Evolutionary conservation across 2,329 filamentous ascomycete genomes (phyloP).

Genomic region (Stachybotrys chlorohalonatus): DNA sequence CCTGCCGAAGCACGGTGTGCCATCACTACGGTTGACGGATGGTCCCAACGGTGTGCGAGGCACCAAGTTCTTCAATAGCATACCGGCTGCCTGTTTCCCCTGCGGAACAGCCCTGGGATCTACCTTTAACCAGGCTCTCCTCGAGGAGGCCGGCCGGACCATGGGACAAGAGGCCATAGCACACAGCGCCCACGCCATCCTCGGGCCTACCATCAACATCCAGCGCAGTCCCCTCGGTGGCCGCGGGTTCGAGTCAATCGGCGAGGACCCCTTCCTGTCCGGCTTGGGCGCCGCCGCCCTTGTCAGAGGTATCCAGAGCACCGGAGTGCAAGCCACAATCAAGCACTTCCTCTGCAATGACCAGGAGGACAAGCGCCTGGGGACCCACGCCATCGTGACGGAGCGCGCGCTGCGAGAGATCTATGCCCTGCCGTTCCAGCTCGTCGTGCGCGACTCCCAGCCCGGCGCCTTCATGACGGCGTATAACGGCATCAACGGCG

Average conservation of each 20-base stretch:
- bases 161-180: slow-evolving; percentile 45
- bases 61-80: slow-evolving; percentile 58
- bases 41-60: slow-evolving; percentile 63
- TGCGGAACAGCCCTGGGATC: slow-evolving; percentile 49
- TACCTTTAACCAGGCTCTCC: slow-evolving; percentile 46
- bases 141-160: slow-evolving; percentile 38
- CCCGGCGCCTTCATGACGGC: slow-evolving; percentile 49
- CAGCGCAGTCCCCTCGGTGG: slow-evolving; percentile 51
- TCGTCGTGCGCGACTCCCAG: slow-evolving; percentile 40
- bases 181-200: slow-evolving; percentile 48
- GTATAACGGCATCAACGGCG: slow-evolving; percentile 51
- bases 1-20: slow-evolving; percentile 50
- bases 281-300: slow-evolving; percentile 45
- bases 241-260: slow-evolving; percentile 50
- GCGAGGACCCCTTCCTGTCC: slow-evolving; percentile 48
- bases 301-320: slow-evolving; percentile 46
- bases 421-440: slow-evolving; percentile 49
- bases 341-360: slow-evolving; percentile 57
- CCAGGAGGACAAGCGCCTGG: slow-evolving; percentile 49
- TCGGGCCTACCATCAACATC: slow-evolving; percentile 57
- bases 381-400: slow-evolving; percentile 44
- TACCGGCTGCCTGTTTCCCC: slow-evolving; percentile 50
- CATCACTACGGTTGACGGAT: slow-evolving; percentile 56
- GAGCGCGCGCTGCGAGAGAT: slow-evolving; percentile 49
- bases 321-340: slow-evolving; percentile 45